Percentiles rank a stretch among this genome's conserved stretches.
Conservation (phyloP, 768 basidiomycete genomes). For the Rhizopogon vesiculosus region DNA sequence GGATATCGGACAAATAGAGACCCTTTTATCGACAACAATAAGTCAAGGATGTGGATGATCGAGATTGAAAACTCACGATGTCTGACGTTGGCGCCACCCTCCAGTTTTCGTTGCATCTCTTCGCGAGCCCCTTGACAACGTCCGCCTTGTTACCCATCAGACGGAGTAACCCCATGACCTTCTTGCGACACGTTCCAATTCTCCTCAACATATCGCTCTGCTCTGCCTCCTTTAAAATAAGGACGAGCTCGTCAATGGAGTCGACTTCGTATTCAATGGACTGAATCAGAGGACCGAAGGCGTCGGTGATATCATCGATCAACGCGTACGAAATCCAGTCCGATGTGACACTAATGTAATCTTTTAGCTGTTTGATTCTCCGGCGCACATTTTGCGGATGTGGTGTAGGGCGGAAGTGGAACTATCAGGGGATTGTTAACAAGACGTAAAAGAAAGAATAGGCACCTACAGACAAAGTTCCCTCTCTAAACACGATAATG, state of each 20-base stretch:
- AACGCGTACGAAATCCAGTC: slow-evolving; percentile 99
- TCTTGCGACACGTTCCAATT: slow-evolving; percentile 97
- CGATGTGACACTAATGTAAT: slow-evolving; percentile 97
- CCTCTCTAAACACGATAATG: slow-evolving; percentile 97
- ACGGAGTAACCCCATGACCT: slow-evolving; percentile 95
- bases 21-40: slow-evolving; percentile 46
- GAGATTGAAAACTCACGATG: slow-evolving; percentile 53
- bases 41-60: not conserved
- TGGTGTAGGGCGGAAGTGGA: slow-evolving; percentile 96
- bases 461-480: slow-evolving; percentile 79
- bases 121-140: slow-evolving; percentile 97
- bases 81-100: slow-evolving; percentile 96
- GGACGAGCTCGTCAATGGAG: slow-evolving; percentile 94
- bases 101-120: slow-evolving; percentile 99
- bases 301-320: slow-evolving; percentile 99
- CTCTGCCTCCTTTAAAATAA: slow-evolving; percentile 70
- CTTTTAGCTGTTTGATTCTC: slow-evolving; percentile 97
- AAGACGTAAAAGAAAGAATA: not conserved
- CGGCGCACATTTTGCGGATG: slow-evolving; percentile 98
- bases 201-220: slow-evolving; percentile 97
- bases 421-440: slow-evolving; percentile 38
- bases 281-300: slow-evolving; percentile 97
- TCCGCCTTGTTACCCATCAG: slow-evolving; percentile 99
- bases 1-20: slow-evolving; percentile 92
- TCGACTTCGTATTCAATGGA: slow-evolving; percentile 99